These are phyloP conservation scores for Cladorrhinum sp. DNA, from an alignment of 2,329 filamentous ascomycete genomes.

Conservation along the genomic window DNA sequence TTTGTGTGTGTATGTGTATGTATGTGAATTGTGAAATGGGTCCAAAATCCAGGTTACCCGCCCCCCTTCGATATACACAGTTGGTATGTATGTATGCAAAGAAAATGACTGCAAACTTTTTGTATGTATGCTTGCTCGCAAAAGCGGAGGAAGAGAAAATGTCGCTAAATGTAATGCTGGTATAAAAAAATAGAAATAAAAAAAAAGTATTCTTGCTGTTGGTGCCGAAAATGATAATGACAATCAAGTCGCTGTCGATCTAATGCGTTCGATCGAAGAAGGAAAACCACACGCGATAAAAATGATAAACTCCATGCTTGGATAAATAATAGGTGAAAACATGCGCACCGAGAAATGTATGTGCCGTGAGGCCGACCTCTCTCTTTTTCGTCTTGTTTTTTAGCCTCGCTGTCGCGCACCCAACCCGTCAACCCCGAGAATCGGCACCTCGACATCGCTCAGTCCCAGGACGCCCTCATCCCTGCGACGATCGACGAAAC, in stretches of 20 bases:
- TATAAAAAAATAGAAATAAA: neutral
- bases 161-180: neutral
- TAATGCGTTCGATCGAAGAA: neutral
- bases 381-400: too few relatives aligned
- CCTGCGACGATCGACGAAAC: constrained; percentile 72
- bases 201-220: neutral
- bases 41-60: neutral
- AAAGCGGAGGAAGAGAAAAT: neutral
- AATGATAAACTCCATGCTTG: neutral
- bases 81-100: neutral
- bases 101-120: neutral
- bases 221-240: neutral
- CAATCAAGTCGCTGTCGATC: constrained; percentile 5
- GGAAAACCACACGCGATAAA: neutral
- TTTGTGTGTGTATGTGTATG: neutral
- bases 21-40: too few relatives aligned
- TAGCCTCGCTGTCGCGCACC: constrained; percentile 24
- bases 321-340: neutral
- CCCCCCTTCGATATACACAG: neutral
- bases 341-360: neutral
- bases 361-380: too few relatives aligned
- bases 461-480: constrained; percentile 68
- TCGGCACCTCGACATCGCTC: constrained; percentile 66
- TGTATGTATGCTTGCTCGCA: neutral
- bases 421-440: constrained; percentile 62